Evolutionary conservation across 345 rosid species (phyloP), one percentile per base, ranked within the genome.

Genomic region (Populus simonii): DNA sequence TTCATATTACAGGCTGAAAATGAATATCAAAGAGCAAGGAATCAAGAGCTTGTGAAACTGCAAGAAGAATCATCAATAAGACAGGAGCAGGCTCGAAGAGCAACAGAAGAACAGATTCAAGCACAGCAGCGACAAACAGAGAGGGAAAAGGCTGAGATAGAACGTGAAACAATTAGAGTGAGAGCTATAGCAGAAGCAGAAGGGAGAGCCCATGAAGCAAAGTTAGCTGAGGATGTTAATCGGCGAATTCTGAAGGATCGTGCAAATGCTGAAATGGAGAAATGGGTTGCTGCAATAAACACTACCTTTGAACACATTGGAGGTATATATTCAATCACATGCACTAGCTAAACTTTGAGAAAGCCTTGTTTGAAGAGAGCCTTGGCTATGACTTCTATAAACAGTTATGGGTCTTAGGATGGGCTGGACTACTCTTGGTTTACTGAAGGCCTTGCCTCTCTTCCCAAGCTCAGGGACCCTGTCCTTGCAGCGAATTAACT

Each of bases 131-230:
- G 94, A 49, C 99, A 90, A 77, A 96, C 99, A 0, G 96, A 96
- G 90, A 91, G 92, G 89, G 98, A 93, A 84, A 96, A 91, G 83
- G 99, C 98, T 82, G 97, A 96, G 87, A 90, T 96, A n/a, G 97
- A 96, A 78, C 93, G 98, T 72, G 98, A 96, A 86, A 96, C 99
- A 75, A 93, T 96, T 80, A 86, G 92, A 76, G 96, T 93, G 77
- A 89, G 86, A 85, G 94, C 97, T 68, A 92, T 96, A 86, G 98
- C 99, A n/a, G 98, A 96, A 84, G 99, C 98, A 72, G 98, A 93
- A 88, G 99, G 97, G 82, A 91, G 99, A 82, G 98, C 97, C 35
- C 97, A 93, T 84, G 99, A 96, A 77, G 93, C 94, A 6, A 96
- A 92, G 91, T 90, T 96, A 66, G 89, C 97, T 77, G 99, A 96